Evolutionary conservation across 176 grass and related monocot species (phyloP), one percentile per base, ranked within the genome.

Genomic region (Hordeum marinum): DNA sequence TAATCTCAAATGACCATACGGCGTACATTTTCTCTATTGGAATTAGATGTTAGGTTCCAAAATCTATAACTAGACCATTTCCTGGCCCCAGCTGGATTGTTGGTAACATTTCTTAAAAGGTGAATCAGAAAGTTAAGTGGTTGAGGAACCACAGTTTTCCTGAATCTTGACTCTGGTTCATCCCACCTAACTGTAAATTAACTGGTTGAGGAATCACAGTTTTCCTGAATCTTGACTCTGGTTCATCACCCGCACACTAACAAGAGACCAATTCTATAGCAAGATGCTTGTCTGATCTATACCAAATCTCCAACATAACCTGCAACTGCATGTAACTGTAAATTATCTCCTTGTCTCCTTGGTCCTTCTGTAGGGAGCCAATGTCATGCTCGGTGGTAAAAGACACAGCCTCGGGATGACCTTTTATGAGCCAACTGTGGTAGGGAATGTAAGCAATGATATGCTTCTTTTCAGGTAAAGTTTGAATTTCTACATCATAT

Each of bases 351-450:
- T 57, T 82, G 55, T 37, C 25, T 62, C 21, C 31, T 9, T 68
- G 58, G 65, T 80, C 68, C 32, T 87, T 91, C 67, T 70, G 78
- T 81, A 99, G 96, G 90, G 96, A 91, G 93, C 96, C 86, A 92
- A 88, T 72, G 59, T 99, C 77, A 84, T 96, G 70, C 59, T 92
- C 72, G 93, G 96, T 77, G 96, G 96, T 89, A 94, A 87, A 93
- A 94, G 96, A 59, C 96, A 99, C 85, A 96, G 86, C 40, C 88
- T 96, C 5, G 93, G 96, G 52, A 96, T 86, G 90, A 77, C 91
- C 87, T 99, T 96, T 82, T 99, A 99, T 87, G 96, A 99, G 39
- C 96, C 96, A 70, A 99, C 96, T 84, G 84, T 96, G 70, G 80
- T 99, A 75, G 88, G 93, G 14, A 96, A 99, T 42, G 93, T 96